These are phyloP conservation scores for Rhododendron williamsianum DNA, from an alignment of 148 eudicot species.

Conservation along the genomic window DNA sequence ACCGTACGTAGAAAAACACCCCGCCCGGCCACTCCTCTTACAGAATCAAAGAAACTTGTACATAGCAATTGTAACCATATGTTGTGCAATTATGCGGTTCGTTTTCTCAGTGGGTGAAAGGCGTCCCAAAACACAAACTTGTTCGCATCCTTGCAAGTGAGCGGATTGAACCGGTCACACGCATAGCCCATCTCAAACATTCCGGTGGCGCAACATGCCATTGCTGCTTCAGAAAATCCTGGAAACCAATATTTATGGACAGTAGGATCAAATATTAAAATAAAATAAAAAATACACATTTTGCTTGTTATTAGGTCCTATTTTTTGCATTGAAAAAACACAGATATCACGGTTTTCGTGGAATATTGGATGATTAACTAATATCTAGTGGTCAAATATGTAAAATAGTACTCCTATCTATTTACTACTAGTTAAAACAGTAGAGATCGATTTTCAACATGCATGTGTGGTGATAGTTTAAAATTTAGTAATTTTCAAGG, in stretches of 20 bases:
- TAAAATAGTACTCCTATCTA: no score
- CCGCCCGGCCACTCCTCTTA: background rate
- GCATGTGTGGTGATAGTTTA: no score
- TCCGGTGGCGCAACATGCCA: background rate
- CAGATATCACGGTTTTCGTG: no score
- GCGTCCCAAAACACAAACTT: background rate
- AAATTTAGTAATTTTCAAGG: no score
- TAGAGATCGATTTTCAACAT: no score
- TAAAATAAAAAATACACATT: background rate
- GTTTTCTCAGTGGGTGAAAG: constrained; percentile 26
- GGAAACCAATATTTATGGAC: constrained; percentile 16
- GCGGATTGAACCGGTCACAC: background rate
- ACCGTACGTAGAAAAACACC: background rate
- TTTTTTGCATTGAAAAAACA: background rate
- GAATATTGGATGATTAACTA: no score
- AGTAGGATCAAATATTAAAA: background rate
- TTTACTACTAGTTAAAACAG: no score
- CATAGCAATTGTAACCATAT: constrained; percentile 35
- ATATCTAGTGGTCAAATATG: no score
- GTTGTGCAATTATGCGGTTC: constrained; percentile 32
- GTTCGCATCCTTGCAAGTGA: background rate
- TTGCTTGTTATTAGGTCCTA: background rate
- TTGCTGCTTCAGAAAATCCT: background rate
- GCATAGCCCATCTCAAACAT: constrained; percentile 3
- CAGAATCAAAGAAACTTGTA: background rate